phyloP scores from a whole-genome alignment of 2,329 filamentous ascomycete species.

The Atkinsonella texensis region DNA sequence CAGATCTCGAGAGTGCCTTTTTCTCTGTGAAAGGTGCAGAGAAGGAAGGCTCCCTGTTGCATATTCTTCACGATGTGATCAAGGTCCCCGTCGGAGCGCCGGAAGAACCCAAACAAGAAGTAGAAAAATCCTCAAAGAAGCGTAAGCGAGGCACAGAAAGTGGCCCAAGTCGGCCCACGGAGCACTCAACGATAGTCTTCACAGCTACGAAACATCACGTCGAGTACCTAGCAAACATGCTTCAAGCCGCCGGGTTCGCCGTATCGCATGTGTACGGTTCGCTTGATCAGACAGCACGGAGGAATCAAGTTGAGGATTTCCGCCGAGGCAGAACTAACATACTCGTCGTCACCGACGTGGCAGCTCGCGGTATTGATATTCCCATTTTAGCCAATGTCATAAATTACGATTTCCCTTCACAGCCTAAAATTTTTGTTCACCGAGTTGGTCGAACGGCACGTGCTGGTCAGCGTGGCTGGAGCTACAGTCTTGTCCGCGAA shows the following conservation, averaged over 20 bases:
- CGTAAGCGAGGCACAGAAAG: constrained; percentile 51
- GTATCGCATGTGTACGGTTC: constrained; percentile 93
- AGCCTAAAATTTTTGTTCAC: constrained; percentile 94
- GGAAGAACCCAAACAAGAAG: constrained; percentile 35
- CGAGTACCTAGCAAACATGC: constrained; percentile 75
- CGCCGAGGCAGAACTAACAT: constrained; percentile 75
- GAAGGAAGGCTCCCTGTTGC: constrained; percentile 83
- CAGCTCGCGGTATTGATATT: constrained; percentile 94
- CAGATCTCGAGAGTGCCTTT: constrained; percentile 89
- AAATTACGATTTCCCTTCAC: constrained; percentile 96
- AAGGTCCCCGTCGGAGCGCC: constrained; percentile 66
- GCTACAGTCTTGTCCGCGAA: constrained; percentile 82
- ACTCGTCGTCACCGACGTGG: constrained; percentile 90
- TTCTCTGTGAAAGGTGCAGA: constrained; percentile 87
- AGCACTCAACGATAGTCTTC: constrained; percentile 91
- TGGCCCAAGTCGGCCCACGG: constrained; percentile 55
- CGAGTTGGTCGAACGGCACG: constrained; percentile 90
- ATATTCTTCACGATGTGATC: constrained; percentile 84
- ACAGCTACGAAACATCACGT: constrained; percentile 95
- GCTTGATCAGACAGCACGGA: constrained; percentile 84
- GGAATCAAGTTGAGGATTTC: constrained; percentile 86
- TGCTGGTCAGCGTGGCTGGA: constrained; percentile 87
- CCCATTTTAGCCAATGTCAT: constrained; percentile 92
- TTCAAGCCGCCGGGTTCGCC: constrained; percentile 71
- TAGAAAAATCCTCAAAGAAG: constrained; percentile 48